Evolutionary conservation across 2,329 filamentous ascomycete species (phyloP).

Genomic region (Didymella segeticola): DNA sequence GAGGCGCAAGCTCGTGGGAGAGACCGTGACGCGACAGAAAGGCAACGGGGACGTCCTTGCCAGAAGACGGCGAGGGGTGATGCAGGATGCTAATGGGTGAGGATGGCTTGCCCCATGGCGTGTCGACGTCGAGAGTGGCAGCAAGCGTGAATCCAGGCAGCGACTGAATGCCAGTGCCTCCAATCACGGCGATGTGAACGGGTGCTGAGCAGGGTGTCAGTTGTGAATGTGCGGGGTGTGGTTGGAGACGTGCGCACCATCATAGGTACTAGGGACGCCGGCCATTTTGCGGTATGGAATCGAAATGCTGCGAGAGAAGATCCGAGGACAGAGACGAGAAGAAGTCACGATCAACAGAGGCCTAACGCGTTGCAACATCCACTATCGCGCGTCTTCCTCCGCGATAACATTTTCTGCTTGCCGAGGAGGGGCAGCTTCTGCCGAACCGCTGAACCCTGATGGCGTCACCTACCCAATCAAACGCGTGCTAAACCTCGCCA

Average conservation of each 20-base stretch:
- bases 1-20: conserved; percentile 87
- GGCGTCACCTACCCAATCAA: conserved; percentile 27
- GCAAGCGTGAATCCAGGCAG: conserved; percentile 87
- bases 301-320: conserved; percentile 23
- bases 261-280: conserved; percentile 42
- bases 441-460: conserved; percentile 30
- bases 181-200: conserved; percentile 60
- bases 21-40: conserved; percentile 93
- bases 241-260: conserved; percentile 29
- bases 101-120: conserved; percentile 86
- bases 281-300: conserved; percentile 43
- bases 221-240: neutral
- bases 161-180: conserved; percentile 86
- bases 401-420: conserved; percentile 27
- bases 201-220: conserved; percentile 48
- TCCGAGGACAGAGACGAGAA: neutral
- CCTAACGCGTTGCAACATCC: conserved; percentile 28
- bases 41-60: conserved; percentile 70
- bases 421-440: conserved; percentile 27
- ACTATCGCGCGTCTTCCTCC: conserved; percentile 14
- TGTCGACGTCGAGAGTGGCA: conserved; percentile 75
- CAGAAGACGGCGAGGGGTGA: conserved; percentile 75
- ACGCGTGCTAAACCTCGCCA: neutral
- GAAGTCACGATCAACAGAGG: neutral
- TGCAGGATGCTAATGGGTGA: conserved; percentile 85